A percentile compares a stretch with the other conserved stretches of the same genome.
phyloP scores from a whole-genome alignment of 495 filamentous ascomycete genomes.

The Hypoxylon fragiforme region DNA sequence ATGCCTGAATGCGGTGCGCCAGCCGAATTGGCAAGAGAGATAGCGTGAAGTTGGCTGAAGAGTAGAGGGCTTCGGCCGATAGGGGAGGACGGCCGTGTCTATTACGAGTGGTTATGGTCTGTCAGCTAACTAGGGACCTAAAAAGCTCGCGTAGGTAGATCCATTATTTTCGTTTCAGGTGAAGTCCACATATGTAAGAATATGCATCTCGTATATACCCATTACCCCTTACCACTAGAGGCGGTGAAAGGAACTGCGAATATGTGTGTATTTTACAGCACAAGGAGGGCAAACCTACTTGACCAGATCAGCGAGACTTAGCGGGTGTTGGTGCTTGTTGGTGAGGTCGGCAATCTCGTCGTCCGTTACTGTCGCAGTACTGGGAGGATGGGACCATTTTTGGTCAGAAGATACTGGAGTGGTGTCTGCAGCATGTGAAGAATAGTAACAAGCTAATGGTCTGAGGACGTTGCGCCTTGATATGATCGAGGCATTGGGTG shows the following conservation, averaged over 20 bases:
- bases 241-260: constrained; percentile 6
- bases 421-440: constrained; percentile 19
- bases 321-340: constrained; percentile 72
- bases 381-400: constrained; percentile 44
- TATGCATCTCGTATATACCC: background rate
- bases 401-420: constrained; percentile 35
- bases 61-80: constrained; percentile 73
- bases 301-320: constrained; percentile 86
- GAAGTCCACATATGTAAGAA: too few species aligned
- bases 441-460: constrained; percentile 23
- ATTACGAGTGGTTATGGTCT: background rate
- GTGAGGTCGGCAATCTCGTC: constrained; percentile 79
- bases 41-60: constrained; percentile 92
- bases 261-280: background rate
- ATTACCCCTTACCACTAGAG: constrained; percentile 5
- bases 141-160: background rate
- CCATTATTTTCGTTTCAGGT: background rate
- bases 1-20: constrained; percentile 86
- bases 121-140: constrained; percentile 7
- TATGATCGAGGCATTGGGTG: constrained; percentile 36
- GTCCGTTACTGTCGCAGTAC: constrained; percentile 48
- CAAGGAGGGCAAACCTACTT: constrained; percentile 57
- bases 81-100: constrained; percentile 92
- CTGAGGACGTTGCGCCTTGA: constrained; percentile 16
- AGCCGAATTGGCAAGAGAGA: constrained; percentile 91